Evolutionary conservation across 1,284 basidiomycete species (phyloP).

Genomic region (Abortiporus biennis): DNA sequence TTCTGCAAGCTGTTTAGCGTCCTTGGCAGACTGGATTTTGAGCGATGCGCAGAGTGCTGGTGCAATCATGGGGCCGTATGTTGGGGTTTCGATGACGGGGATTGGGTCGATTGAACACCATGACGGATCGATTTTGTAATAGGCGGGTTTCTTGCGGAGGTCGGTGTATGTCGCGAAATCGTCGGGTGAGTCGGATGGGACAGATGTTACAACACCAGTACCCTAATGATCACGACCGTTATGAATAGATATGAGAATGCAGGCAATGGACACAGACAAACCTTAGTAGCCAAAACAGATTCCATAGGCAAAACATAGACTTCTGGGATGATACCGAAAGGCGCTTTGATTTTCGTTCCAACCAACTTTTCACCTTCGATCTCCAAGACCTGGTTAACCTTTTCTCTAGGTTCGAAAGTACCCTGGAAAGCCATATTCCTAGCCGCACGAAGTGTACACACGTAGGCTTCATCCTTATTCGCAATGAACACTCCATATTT

Average conservation of each 20-base stretch:
- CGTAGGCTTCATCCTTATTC: slow-evolving; percentile 83
- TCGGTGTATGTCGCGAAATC: slow-evolving; percentile 92
- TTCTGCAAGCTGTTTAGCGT: slow-evolving; percentile 87
- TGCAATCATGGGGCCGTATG: slow-evolving; percentile 91
- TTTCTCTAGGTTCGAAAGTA: slow-evolving; percentile 64
- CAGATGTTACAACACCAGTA: slow-evolving; percentile 97
- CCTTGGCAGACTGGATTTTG: slow-evolving; percentile 96
- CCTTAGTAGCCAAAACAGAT: slow-evolving; percentile 90
- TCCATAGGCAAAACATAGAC: slow-evolving; percentile 99
- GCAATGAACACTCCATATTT: slow-evolving; percentile 91
- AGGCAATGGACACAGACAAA: slow-evolving; percentile 17
- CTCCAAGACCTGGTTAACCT: slow-evolving; percentile 69
- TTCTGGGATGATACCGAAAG: slow-evolving; percentile 77
- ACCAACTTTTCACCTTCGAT: slow-evolving; percentile 78
- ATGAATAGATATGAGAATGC: not conserved
- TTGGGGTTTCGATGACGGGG: slow-evolving; percentile 84
- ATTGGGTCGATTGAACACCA: slow-evolving; percentile 88
- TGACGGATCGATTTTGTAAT: slow-evolving; percentile 90
- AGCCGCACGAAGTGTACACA: slow-evolving; percentile 87
- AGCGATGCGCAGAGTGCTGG: slow-evolving; percentile 84
- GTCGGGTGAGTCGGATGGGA: slow-evolving; percentile 98
- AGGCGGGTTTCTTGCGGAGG: slow-evolving; percentile 94
- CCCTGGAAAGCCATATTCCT: slow-evolving; percentile 98
- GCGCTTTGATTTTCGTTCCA: slow-evolving; percentile 90
- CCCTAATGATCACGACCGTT: slow-evolving; percentile 43